Base-by-base conservation (phyloP, 306 rosid species). In the Hippophae tibetana region DNA sequence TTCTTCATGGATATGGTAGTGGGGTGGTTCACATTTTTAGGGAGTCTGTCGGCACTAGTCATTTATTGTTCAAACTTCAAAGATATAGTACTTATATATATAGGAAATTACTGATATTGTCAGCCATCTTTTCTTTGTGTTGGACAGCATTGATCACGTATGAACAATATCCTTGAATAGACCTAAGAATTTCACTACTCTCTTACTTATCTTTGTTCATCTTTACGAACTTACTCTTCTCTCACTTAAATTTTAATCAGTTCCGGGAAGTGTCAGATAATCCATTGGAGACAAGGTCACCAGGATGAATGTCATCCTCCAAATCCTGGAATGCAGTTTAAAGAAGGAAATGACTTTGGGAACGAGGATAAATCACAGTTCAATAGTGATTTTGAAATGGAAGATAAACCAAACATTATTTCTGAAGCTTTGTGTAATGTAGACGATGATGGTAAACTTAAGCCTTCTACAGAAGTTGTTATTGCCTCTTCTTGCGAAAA, bases 211-310 rank as follows among this genome's bases (percentile, higher is more conserved):
- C 53, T 45, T 42, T 14, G 52, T 66, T 62, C 41, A 45, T 2
- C n/a, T 12, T 66, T 54, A 44, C 54, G 54, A 54, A 65, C 47
- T 59, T 67, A 61, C 53, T 72, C 52, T 13, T 56, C 50, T 53
- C 65, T 44, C 45, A 52, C 71, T 38, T 74, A 5, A 57, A 69
- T 69, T 65, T 18, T 57, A 13, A 65, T 71, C 66, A 86, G 95
- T 77, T 86, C 95, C 60, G 86, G 95, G 53, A 86, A 81, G 86
- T 86, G 95, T 74, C 95, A 86, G 74, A 86, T 86, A 64, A 61
- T 76, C 70, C 95, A 86, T 61, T 86, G 95, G 95, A 81, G 95
- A 68, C 84, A 69, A 61, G 95, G 95, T 64, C 95, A 86, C 73
- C 83, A 75, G 78, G 88, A 83, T 61, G 88, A 86, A 70, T 86